Evolutionary conservation across 2,329 filamentous ascomycete genomes (phyloP).

Genomic region (Stagonosporopsis vannaccii): DNA sequence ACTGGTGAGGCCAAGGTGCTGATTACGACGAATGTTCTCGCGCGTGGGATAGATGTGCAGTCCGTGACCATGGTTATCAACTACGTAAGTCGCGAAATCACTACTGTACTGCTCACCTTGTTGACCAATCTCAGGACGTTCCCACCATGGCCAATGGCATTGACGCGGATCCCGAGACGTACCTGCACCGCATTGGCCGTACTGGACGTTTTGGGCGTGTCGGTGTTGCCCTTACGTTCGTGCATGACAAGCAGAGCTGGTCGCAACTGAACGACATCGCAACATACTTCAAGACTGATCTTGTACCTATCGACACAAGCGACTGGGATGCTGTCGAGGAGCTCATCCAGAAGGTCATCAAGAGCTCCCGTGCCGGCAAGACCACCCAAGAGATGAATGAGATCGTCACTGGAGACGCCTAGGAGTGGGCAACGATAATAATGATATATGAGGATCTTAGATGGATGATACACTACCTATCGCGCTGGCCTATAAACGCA

Average conservation of each 20-base stretch:
- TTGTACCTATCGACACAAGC: constrained; percentile 79
- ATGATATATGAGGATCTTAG: constrained; percentile 5
- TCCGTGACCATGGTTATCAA: constrained; percentile 98
- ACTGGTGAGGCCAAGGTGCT: constrained; percentile 89
- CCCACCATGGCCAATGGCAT: constrained; percentile 64
- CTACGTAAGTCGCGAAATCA: constrained; percentile 64
- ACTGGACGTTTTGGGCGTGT: constrained; percentile 97
- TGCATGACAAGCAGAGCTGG: constrained; percentile 85
- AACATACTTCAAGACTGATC: constrained; percentile 77
- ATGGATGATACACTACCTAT: neutral
- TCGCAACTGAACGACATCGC: constrained; percentile 81
- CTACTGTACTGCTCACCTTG: neutral
- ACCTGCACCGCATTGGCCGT: constrained; percentile 95
- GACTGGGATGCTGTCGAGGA: constrained; percentile 93
- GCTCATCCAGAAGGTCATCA: constrained; percentile 72
- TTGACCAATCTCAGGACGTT: constrained; percentile 58
- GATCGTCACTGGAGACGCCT: constrained; percentile 9
- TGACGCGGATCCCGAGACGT: constrained; percentile 87
- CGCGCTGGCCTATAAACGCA: neutral
- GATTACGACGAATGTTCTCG: constrained; percentile 95
- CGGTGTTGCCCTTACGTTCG: constrained; percentile 93
- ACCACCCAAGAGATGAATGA: constrained; percentile 49
- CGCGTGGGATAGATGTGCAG: constrained; percentile 92
- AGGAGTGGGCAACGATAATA: neutral
- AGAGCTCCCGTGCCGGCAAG: constrained; percentile 51